Conservation (phyloP, 2,329 filamentous ascomycete genomes). For the Colletotrichum cuscutae region DNA sequence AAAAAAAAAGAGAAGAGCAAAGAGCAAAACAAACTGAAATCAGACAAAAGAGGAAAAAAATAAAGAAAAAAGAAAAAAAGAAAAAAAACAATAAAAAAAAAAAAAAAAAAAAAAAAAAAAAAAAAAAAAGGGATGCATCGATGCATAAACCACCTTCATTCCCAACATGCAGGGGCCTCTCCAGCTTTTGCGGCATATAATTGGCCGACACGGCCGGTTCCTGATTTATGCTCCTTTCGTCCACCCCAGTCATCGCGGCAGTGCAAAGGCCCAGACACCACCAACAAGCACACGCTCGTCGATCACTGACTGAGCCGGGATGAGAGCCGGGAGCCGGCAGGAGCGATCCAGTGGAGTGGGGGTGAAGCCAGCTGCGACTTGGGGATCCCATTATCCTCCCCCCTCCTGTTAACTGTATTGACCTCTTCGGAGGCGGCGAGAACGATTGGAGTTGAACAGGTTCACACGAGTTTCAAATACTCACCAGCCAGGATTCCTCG, state of each 20-base stretch:
- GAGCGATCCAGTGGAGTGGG: neutral
- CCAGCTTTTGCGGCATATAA: neutral
- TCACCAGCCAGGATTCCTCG: neutral
- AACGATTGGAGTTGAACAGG: neutral
- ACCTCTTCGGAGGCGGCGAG: neutral
- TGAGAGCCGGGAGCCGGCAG: neutral
- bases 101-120: too few species aligned
- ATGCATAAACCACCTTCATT: conserved; percentile 25
- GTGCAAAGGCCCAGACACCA: neutral
- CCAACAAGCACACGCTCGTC: neutral
- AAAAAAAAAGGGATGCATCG: conserved; percentile 17
- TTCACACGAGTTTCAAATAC: conserved; percentile 15
- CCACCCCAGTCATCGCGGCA: conserved; percentile 1
- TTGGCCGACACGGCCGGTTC: neutral
- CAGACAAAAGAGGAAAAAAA: too few species aligned
- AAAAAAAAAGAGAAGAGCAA: too few species aligned
- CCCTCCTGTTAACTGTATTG: neutral
- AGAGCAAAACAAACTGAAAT: too few species aligned
- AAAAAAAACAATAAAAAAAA: too few species aligned
- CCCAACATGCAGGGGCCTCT: neutral
- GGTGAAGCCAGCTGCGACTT: neutral
- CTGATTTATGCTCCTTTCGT: neutral
- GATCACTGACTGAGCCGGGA: neutral
- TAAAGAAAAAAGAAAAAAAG: too few species aligned
- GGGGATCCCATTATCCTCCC: too few species aligned